Base-by-base conservation (phyloP, 257 asterid species). In the Ophiorrhiza pumila region DNA sequence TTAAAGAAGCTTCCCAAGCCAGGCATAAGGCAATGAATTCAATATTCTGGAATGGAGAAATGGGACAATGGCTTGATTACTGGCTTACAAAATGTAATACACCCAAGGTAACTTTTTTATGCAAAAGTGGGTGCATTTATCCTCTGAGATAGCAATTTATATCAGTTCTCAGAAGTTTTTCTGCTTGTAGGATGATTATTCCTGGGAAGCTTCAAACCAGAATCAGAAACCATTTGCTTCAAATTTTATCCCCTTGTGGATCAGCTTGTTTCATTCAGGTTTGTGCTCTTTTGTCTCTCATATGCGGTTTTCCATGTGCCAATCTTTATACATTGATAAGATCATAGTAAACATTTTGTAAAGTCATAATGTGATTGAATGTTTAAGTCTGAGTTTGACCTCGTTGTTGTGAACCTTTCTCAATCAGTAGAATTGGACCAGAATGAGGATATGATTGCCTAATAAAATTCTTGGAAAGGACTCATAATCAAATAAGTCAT, bases 41-140 rank as follows among this genome's bases (percentile, higher is more conserved):
- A 66, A 67, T 92, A 47, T 67, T 90, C 18, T 95, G 99, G 99
- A 89, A 87, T 7, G 5, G 71, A 1, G 92, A 89, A 72, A 87
- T 69, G 86, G 80, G 87, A 23, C 99, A 95, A 37, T 95, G 99
- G 99, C 81, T 86, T 39, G 99, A 95, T 84, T 92, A 90, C 86
- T 90, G 97, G 97, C 78, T 95, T 65, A 50, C 20, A 41, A 72
- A 77, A 58, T 71, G 77, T 62, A 61, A 68, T 39, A 69, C 75
- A 31, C 70, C 80, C 14, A 65, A 90, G 82, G 94, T 85, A 69
- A 73, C 68, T 18, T 74, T 41, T 29, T 27, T 35, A 32, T 31
- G 57, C 61, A 65, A 53, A 70, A 55, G 58, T 68, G 41, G 13
- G 23, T 39, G 12, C 37, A 63, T 46, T 13, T 1, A 60, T 25